Evolutionary conservation across 1,284 basidiomycete species (phyloP), one percentile per base, ranked within the genome.

Genomic region (Trichosporon ovoides): DNA sequence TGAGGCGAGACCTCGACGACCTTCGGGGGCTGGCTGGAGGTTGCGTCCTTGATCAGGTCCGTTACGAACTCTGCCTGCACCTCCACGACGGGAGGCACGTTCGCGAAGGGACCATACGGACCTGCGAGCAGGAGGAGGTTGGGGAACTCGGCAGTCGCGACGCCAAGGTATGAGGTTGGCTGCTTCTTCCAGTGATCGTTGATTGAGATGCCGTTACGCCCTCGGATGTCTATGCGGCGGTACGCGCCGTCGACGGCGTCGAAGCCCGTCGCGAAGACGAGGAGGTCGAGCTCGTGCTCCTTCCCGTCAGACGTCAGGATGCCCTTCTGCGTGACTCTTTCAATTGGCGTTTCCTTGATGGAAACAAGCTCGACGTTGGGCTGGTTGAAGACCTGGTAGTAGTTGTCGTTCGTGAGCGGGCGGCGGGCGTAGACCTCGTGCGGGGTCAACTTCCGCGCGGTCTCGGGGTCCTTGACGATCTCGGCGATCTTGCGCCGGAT

Each of bases 301-400:
- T 1, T 14, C 7, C 53, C 60, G 56, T 61, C 59, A 11, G 36
- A n/a, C 13, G 59, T 57, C n/a, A 36, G 9, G 6, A 61, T 11
- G 9, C 59, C 59, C 13, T 38, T n/a, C 0, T 20, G 20, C 2
- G 28, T 46, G 28, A 61, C 20, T 0, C 38, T 46, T 6, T 20
- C 49, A 20, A 61, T 61, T 2, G 59, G 59, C n/a, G 36, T 53
- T 35, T 61, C 55, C 16, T 22, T 31, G 31, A 61, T 11, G 18
- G 31, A 35, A 9, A 61, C 59, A 24, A 61, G 59, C 24, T 13
- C n/a, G 3, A 61, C 59, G 38, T 61, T 61, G 10, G 34, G 7
- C 40, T 38, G 59, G 53, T 61, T 61, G 56, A 55, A 61, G 18
- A 54, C 56, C 20, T 61, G 49, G 33, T 52, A 61, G 56, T 61